These are phyloP conservation scores for Amesomyces nigricolor DNA, from an alignment of 2,329 filamentous ascomycete genomes.

Conservation along the genomic window DNA sequence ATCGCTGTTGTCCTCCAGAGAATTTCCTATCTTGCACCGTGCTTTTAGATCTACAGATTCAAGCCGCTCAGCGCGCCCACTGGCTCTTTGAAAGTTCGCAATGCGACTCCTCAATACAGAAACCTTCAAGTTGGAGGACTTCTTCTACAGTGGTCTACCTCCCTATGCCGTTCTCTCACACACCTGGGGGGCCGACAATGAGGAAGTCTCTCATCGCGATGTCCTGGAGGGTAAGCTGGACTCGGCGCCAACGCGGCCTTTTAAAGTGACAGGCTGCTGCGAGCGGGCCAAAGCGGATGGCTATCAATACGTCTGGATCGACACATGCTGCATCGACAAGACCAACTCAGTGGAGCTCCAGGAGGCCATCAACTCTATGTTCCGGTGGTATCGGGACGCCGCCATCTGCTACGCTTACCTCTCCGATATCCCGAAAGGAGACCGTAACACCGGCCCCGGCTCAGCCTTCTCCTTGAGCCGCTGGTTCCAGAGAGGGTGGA, in stretches of 20 bases:
- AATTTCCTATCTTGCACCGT: no score
- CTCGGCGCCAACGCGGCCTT: not conserved
- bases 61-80: no score
- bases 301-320: conserved; percentile 24
- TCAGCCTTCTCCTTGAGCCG: conserved; percentile 11
- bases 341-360: conserved; percentile 24
- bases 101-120: conserved; percentile 23
- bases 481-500: conserved; percentile 38
- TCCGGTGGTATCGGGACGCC: conserved; percentile 23
- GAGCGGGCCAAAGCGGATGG: conserved; percentile 5
- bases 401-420: conserved; percentile 26
- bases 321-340: conserved; percentile 29
- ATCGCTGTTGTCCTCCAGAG: no score
- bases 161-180: conserved; percentile 21
- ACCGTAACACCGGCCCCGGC: not conserved
- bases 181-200: conserved; percentile 18
- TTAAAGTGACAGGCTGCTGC: conserved; percentile 12
- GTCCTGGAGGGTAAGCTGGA: conserved; percentile 10
- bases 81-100: no score
- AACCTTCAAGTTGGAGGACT: conserved; percentile 19
- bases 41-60: no score
- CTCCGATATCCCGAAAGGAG: conserved; percentile 11
- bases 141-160: conserved; percentile 2
- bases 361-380: conserved; percentile 27
- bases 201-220: conserved; percentile 19